Conservation (phyloP, 139 green algal genomes). For the Haematococcus lacustris region DNA sequence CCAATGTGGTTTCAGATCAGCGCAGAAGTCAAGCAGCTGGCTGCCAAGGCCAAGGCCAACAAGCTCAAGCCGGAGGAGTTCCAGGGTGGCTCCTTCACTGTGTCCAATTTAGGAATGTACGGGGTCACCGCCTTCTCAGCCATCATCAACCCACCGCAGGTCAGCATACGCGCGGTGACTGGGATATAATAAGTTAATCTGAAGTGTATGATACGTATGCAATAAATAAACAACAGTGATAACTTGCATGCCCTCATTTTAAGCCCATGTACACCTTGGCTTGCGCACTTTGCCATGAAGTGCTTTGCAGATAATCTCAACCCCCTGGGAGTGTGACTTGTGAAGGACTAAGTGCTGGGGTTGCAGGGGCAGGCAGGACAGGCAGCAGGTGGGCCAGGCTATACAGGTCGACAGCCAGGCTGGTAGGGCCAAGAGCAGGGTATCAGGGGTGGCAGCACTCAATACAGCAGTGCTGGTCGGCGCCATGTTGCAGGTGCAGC, state of each 20-base stretch:
- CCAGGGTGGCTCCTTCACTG: slow-evolving; percentile 77
- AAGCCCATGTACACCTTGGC: too few relatives aligned
- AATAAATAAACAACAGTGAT: too few relatives aligned
- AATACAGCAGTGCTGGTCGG: too few relatives aligned
- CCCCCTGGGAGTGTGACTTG: too few relatives aligned
- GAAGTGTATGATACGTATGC: not conserved
- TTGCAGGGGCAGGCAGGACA: too few relatives aligned
- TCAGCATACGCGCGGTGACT: not conserved
- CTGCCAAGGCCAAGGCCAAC: slow-evolving; percentile 63
- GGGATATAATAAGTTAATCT: not conserved
- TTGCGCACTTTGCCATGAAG: not conserved
- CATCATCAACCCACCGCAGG: slow-evolving; percentile 92
- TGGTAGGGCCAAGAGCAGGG: too few relatives aligned
- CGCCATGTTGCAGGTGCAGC: too few relatives aligned
- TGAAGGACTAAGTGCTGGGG: too few relatives aligned
- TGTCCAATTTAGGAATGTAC: slow-evolving; percentile 93
- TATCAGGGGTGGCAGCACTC: too few relatives aligned
- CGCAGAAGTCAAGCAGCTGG: slow-evolving; percentile 65
- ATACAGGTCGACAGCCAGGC: too few relatives aligned
- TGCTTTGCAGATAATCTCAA: not conserved
- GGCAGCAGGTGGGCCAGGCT: too few relatives aligned
- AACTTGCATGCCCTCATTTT: too few relatives aligned
- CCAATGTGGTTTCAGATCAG: slow-evolving; percentile 12
- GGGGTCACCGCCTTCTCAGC: slow-evolving; percentile 72
- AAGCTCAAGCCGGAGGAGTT: slow-evolving; percentile 93